Conservation (phyloP, 352 stramenopile genomes). For the Globisporangium middletonii region DNA sequence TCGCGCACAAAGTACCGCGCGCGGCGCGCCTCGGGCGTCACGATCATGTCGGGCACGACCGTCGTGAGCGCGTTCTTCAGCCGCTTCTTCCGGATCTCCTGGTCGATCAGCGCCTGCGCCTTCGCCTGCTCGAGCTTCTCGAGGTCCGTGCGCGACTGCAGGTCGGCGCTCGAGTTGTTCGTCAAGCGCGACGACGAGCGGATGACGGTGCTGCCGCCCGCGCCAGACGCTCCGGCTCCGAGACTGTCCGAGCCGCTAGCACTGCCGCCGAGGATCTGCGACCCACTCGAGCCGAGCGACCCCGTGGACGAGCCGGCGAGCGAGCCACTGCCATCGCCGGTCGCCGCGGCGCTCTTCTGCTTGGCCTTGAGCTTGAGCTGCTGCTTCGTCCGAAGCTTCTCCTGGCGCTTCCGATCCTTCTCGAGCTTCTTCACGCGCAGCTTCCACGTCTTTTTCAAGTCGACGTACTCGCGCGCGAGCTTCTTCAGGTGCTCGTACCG, state of each 20-base stretch:
- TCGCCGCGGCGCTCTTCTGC: constrained; percentile 22
- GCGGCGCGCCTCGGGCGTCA: constrained; percentile 46
- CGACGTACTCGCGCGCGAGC: constrained; percentile 71
- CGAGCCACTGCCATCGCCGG: constrained; percentile 14
- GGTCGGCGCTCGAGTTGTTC: constrained; percentile 77
- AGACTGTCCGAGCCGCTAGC: constrained; percentile 18
- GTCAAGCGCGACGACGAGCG: constrained; percentile 78
- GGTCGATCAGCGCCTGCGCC: constrained; percentile 62
- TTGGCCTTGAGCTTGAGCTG: constrained; percentile 52
- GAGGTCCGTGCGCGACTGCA: constrained; percentile 65
- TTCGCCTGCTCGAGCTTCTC: constrained; percentile 83
- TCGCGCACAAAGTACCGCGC: constrained; percentile 45
- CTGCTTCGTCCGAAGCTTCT: constrained; percentile 73
- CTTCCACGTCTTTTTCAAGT: constrained; percentile 80
- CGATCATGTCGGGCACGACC: constrained; percentile 82
- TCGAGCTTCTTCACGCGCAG: constrained; percentile 82
- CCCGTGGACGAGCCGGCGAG: background rate
- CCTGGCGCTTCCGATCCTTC: constrained; percentile 82
- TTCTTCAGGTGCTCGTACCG: constrained; percentile 67
- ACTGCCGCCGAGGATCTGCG: background rate
- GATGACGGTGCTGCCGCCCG: constrained; percentile 29
- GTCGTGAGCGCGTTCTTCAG: constrained; percentile 81
- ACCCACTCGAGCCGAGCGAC: background rate
- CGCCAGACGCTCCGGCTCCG: constrained; percentile 6
- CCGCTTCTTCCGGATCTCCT: constrained; percentile 78